Conservation (phyloP, 2,329 filamentous ascomycete species). For the Zopfia rhizophila region DNA sequence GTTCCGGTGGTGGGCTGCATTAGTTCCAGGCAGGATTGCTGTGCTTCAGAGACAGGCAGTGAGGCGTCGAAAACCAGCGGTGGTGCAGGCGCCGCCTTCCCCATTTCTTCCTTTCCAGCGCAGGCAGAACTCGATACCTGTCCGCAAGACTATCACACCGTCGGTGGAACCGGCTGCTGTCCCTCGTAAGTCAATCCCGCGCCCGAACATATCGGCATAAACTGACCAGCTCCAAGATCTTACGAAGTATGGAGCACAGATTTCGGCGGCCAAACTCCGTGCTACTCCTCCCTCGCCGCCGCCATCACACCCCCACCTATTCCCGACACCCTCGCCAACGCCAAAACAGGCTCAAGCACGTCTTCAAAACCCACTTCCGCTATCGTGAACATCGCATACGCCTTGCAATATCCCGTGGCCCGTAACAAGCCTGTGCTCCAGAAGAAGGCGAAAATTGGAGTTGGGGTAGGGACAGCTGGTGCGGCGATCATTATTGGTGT, state of each 20-base stretch:
- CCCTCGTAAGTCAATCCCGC: constrained; percentile 17
- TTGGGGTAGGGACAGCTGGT: constrained; percentile 9
- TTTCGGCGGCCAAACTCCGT: constrained; percentile 12
- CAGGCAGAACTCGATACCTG: constrained; percentile 8
- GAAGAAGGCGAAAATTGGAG: constrained; percentile 9
- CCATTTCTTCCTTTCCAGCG: constrained; percentile 6
- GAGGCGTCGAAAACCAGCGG: constrained; percentile 9
- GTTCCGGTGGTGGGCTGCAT: constrained; percentile 31
- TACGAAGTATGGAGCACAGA: constrained; percentile 11
- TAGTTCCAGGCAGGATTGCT: constrained; percentile 28
- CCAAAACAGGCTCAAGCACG: neutral
- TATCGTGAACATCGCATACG: constrained; percentile 17
- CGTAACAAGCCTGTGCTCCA: neutral
- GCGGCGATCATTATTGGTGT: constrained; percentile 18
- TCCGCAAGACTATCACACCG: constrained; percentile 15
- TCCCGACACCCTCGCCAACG: constrained; percentile 6
- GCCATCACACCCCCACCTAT: constrained; percentile 7
- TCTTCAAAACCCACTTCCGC: constrained; percentile 12
- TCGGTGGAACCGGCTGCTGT: constrained; percentile 14
- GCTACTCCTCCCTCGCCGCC: constrained; percentile 7
- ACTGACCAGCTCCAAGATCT: neutral
- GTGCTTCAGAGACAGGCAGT: constrained; percentile 23
- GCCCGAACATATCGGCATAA: too few species aligned
- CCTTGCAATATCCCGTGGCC: constrained; percentile 11
- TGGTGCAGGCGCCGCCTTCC: constrained; percentile 2